Base-by-base conservation (phyloP, 2,329 filamentous ascomycete species). In the Aspergillus hortae region DNA sequence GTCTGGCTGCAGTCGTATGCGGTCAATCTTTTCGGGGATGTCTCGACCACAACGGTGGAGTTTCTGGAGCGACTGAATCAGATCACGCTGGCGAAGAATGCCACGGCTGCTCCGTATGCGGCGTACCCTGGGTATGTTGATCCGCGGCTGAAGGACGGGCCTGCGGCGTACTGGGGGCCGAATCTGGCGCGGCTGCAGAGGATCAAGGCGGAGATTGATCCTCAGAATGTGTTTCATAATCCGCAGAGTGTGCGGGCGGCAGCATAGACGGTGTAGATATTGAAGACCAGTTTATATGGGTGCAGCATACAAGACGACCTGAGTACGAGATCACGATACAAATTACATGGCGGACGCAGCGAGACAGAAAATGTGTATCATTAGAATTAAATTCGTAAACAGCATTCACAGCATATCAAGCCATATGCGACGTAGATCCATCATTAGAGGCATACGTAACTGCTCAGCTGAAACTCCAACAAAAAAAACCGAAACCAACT, bases 61-160 rank as follows among this genome's bases (percentile, higher is more conserved):
- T 85, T 85, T 53, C 61, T 84, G 41, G 68, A 72, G 10, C 75
- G 77, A 14, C 71, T 86, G 38, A 77, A 84, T 60, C 54, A 69
- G 11, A 9, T 63, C 6, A 40, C 72, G 1, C 73, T 38, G 11
- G 61, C 68, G 2, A 63, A 68, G 9, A 70, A 70, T 0, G 52
- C 45, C 9, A 35, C 44, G 11, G 19, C 40, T 9, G 19, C 30
- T 19, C 33, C 51, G 0, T 68, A 74, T 87, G 87, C 63, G 77
- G 79, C 81, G 1, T 88, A 87, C 64, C 78, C 84, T 0, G 84
- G 84, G 2, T 87, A 87, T 56, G 78, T 87, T 2, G 83, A 87
- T 61, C 76, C 76, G 1, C 65, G 65, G 4, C 61, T 85, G 32
- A 57, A 57, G 2, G 56, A 71, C 49, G 73, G 75, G 7, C 79